Percentiles rank a stretch among this genome's conserved stretches.
These are phyloP conservation scores for Curvularia verruculosa DNA, from an alignment of 2,329 filamentous ascomycete genomes.

Conservation along the genomic window DNA sequence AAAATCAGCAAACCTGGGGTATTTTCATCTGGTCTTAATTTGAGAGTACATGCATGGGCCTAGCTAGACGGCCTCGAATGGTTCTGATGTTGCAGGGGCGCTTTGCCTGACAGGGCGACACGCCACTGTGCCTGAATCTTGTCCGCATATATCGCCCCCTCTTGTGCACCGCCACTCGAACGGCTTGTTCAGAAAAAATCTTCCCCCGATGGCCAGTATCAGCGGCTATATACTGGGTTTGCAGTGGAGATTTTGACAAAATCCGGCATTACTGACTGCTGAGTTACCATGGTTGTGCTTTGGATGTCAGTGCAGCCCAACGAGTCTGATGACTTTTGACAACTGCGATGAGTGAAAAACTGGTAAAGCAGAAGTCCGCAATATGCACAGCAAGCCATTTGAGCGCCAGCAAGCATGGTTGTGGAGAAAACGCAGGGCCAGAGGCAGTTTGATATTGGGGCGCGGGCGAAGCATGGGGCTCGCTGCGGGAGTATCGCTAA, in stretches of 20 bases:
- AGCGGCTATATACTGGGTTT: not conserved
- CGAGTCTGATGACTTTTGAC: not conserved
- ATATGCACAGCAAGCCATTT: not conserved
- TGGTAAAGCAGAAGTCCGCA: not conserved
- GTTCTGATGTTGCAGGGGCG: not conserved
- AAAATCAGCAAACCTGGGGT: constrained; percentile 18
- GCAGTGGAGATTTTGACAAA: not conserved
- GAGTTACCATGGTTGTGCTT: not conserved
- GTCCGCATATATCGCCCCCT: not conserved
- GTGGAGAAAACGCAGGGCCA: not conserved
- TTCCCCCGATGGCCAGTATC: too few species aligned
- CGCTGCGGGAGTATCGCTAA: constrained; percentile 13
- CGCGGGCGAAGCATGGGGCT: constrained; percentile 14
- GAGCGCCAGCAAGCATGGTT: not conserved
- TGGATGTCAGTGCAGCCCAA: not conserved
- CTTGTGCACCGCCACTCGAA: not conserved
- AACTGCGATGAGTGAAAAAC: not conserved
- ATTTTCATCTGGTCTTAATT: constrained; percentile 7
- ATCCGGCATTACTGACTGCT: not conserved
- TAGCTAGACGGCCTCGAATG: not conserved
- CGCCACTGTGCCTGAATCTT: not conserved
- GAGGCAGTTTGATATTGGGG: constrained; percentile 12
- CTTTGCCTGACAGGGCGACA: not conserved
- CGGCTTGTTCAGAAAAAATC: not conserved
- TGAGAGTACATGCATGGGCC: constrained; percentile 1